Base-by-base conservation (phyloP, 2,329 filamentous ascomycete genomes). In the Pezicula neosporulosa region DNA sequence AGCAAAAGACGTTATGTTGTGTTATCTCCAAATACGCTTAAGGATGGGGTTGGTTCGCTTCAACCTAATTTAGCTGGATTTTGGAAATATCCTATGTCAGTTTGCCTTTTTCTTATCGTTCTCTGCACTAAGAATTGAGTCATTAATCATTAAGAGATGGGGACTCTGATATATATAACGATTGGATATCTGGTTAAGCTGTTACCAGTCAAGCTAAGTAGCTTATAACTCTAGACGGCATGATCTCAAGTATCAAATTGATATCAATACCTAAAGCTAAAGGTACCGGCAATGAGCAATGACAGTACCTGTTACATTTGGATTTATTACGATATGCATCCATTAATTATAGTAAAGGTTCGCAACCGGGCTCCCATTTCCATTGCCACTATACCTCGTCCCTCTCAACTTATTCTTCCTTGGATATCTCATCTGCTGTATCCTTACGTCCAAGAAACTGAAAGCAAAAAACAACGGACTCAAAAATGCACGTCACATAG, bases 11-110 rank as follows among this genome's bases (percentile, higher is more conserved):
- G 70, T 72, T 39, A 56, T 43, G 54, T 36, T 15, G 16, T 56
- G 2, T 18, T 56, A 6, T 45, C 70, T 43, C 74, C 74, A 1
- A 77, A 74, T 16, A 60, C 71, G 30, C 50, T 71, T 66, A 60
- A 73, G 56, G 64, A 74, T 54, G 68, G 70, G 60, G 56, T 72
- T 44, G 39, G 53, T 1, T 60, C 35, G 1, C 13, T 37, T 16
- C 35, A 37, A 16, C 35, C 35, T 16, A 37, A 16, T 15, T 37
- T 37, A 9, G 35, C 35, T 37, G 16, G 35, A 15, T 16, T 37
- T 37, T 37, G 35, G 35, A 37, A 37, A 37, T 37, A 37, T 37
- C 35, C 35, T 16, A 37, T 37, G 35, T 37, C 7, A 24, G 16
- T 37, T 15, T 37, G 9, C n/a, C n/a, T n/a, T 16, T 16, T 16